Evolutionary conservation across 345 rosid species (phyloP).

Genomic region (Raphanus raphanistrum): DNA sequence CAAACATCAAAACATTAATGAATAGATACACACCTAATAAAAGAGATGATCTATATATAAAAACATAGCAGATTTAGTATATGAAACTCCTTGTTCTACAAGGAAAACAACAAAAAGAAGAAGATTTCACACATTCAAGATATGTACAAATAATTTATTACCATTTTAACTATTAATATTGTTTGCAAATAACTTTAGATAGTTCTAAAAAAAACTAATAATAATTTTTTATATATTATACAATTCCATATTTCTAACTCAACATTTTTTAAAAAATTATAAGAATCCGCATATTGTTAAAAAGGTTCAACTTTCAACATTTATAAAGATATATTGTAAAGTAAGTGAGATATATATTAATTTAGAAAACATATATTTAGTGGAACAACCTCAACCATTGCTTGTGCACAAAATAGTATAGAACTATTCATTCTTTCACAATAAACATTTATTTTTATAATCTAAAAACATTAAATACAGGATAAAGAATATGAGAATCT

Average conservation of each 20-base stretch:
- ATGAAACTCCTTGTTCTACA: constrained; percentile 2
- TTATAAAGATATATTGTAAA: background rate
- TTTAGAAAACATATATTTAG: background rate
- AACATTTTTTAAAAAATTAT: background rate
- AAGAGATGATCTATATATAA: background rate
- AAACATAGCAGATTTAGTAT: background rate
- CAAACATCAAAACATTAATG: background rate
- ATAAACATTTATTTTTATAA: background rate
- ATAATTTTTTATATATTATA: background rate
- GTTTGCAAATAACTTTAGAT: too few relatives aligned
- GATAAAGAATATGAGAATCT: constrained; percentile 29
- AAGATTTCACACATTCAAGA: background rate
- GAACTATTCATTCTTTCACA: background rate
- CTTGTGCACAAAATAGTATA: constrained; percentile 14
- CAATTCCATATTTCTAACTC: background rate
- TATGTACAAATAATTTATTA: background rate
- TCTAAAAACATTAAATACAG: constrained; percentile 5
- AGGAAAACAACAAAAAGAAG: background rate
- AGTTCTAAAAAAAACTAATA: background rate
- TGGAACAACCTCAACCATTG: background rate
- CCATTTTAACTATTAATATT: background rate
- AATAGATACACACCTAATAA: background rate
- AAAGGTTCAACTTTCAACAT: background rate
- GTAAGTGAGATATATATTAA: background rate
- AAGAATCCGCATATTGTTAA: background rate